Evolutionary conservation across 805 yeast species (phyloP), one percentile per base, ranked within the genome.

Genomic region (Hanseniaspora meyeri): DNA sequence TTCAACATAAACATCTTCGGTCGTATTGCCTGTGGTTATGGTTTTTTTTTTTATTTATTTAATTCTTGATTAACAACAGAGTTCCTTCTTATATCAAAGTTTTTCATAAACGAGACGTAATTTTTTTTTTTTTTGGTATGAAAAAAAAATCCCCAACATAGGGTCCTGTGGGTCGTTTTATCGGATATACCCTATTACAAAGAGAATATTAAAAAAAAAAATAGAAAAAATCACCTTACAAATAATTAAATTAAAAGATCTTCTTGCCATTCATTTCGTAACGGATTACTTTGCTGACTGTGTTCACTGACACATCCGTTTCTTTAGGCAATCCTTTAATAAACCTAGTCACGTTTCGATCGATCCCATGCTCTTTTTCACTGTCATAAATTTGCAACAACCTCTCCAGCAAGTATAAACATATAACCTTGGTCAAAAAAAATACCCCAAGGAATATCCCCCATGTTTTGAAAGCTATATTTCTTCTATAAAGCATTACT

Each of bases 241-340:
- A 24, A 24, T 24, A 24, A 24, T 24, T 29, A 11, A 20, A 14
- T 19, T 46, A 53, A 32, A 53, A 53, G 32, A 53, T 53, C 32
- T 46, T 53, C 38, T 53, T 53, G 3, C 51, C 57, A 53, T 53
- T 53, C 57, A 53, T 53, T 19, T 53, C 32, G 19, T 53, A 53
- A 5, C 51, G 42, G 3, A 53, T 40, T 0, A 53, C 48, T n/a
- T 45, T 37, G 14, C 49, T 53, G 3, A 53, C 20, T 6, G 29
- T 19, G 24, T n/a, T 8, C 4, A n/a, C 37, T 9, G 10, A 14
- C n/a, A 11, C 17, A 32, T 39, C 49, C 1, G 20, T 24, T 2
- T 46, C 43, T 17, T 38, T 37, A 5, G 46, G 46, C 16, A 36
- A 20, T 3, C 51, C 49, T 32, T 46, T 53, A 12, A 46, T 39